Percentiles rank a stretch among this genome's conserved stretches.
These are phyloP conservation scores for Calocybe indica DNA, from an alignment of 768 basidiomycete genomes.

Conservation along the genomic window DNA sequence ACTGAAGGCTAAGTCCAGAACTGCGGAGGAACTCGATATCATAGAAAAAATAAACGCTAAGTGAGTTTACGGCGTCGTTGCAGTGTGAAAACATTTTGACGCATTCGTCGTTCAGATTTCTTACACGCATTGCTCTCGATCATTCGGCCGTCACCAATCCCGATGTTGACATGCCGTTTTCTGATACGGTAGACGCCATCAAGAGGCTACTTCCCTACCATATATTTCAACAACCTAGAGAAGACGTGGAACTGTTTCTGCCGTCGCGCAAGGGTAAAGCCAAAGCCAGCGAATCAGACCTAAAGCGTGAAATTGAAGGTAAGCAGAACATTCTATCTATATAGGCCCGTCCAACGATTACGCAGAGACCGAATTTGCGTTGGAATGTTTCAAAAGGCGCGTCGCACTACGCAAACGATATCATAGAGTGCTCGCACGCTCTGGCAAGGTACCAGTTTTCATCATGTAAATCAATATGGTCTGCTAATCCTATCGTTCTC, in stretches of 20 bases:
- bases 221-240: slow-evolving; percentile 67
- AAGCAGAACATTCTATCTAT: slow-evolving; percentile 5
- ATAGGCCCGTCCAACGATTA: slow-evolving; percentile 2
- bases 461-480: not conserved
- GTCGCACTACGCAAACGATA: slow-evolving; percentile 55
- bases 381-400: slow-evolving; percentile 58
- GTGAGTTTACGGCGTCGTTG: slow-evolving; percentile 18
- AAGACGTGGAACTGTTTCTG: slow-evolving; percentile 42
- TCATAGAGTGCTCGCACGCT: slow-evolving; percentile 41
- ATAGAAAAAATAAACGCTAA: slow-evolving; percentile 42
- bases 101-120: slow-evolving; percentile 26
- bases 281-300: slow-evolving; percentile 43
- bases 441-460: slow-evolving; percentile 45
- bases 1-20: slow-evolving; percentile 6
- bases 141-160: slow-evolving; percentile 56
- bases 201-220: slow-evolving; percentile 78
- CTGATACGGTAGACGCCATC: slow-evolving; percentile 54
- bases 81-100: slow-evolving; percentile 11
- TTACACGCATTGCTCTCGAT: slow-evolving; percentile 55
- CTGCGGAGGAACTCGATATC: slow-evolving; percentile 45
- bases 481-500: not conserved
- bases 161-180: slow-evolving; percentile 66
- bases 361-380: slow-evolving; percentile 64
- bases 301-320: slow-evolving; percentile 50
- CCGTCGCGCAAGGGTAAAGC: slow-evolving; percentile 40